phyloP scores from a whole-genome alignment of 2,329 filamentous ascomycete genomes.

The Neonectria coccinea region DNA sequence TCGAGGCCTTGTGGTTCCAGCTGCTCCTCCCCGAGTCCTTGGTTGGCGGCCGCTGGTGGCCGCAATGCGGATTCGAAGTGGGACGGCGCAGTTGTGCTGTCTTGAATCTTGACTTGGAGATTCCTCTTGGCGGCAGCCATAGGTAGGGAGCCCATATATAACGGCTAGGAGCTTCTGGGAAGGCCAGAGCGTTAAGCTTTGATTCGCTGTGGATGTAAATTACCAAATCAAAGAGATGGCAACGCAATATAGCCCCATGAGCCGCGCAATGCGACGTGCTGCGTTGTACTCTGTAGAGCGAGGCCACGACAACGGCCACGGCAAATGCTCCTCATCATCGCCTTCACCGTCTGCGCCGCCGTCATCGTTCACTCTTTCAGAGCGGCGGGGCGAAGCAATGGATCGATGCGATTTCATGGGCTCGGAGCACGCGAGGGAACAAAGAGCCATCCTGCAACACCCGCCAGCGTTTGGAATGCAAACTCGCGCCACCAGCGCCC shows the following conservation, averaged over 20 bases:
- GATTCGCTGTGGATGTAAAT: slow-evolving; percentile 36
- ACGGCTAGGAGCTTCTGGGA: not conserved
- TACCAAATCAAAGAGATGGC: slow-evolving; percentile 20
- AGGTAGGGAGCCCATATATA: not conserved
- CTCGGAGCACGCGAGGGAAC: slow-evolving; percentile 29
- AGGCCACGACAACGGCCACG: slow-evolving; percentile 11
- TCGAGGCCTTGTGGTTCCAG: not conserved
- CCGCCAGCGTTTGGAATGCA: slow-evolving; percentile 39
- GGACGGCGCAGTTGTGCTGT: not conserved
- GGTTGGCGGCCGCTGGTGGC: not conserved
- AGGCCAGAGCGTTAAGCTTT: slow-evolving; percentile 9
- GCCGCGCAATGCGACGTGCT: slow-evolving; percentile 27
- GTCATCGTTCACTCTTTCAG: slow-evolving; percentile 5
- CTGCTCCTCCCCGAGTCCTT: not conserved
- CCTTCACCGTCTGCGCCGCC: slow-evolving; percentile 6
- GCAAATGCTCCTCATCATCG: slow-evolving; percentile 14
- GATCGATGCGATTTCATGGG: slow-evolving; percentile 1
- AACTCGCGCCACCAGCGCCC: slow-evolving; percentile 35
- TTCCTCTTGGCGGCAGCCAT: not conserved
- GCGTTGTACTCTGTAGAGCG: not conserved
- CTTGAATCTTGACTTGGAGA: not conserved
- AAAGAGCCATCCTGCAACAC: slow-evolving; percentile 31
- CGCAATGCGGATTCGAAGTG: not conserved
- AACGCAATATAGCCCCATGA: slow-evolving; percentile 15
- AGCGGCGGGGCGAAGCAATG: slow-evolving; percentile 23